Percentiles rank a stretch among this genome's conserved stretches.
These are phyloP conservation scores for Firmiana major DNA, from an alignment of 345 rosid genomes.

Conservation along the genomic window DNA sequence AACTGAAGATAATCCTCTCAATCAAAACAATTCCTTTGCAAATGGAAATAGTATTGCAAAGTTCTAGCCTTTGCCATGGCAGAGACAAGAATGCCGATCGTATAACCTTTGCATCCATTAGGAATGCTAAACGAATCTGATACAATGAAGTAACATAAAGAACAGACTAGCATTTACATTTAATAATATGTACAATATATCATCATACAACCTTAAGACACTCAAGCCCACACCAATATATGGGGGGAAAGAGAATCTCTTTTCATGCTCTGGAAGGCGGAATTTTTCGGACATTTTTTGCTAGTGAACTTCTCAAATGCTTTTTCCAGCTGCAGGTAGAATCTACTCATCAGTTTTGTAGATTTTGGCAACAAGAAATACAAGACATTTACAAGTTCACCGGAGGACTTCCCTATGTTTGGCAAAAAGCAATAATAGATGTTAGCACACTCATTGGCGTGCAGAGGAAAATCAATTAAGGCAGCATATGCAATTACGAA, in stretches of 20 bases:
- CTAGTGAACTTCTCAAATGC: neutral
- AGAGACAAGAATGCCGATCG: neutral
- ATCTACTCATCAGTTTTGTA: neutral
- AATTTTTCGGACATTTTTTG: neutral
- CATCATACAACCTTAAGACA: neutral
- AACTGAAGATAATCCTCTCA: neutral
- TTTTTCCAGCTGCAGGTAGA: constrained; percentile 13
- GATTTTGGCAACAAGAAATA: neutral
- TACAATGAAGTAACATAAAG: neutral
- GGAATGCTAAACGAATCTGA: neutral
- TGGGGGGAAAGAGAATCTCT: neutral
- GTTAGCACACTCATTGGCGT: constrained; percentile 12
- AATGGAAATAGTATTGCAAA: neutral
- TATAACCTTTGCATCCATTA: neutral
- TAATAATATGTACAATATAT: constrained; percentile 17
- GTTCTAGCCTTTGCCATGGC: neutral
- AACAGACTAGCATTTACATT: neutral
- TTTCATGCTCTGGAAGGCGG: neutral
- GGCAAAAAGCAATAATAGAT: constrained; percentile 2
- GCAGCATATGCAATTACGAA: neutral
- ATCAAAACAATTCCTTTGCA: neutral
- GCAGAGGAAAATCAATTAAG: neutral
- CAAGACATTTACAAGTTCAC: constrained; percentile 45
- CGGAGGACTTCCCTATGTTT: constrained; percentile 59
- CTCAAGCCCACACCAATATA: neutral